A percentile compares a stretch with the other conserved stretches of the same genome.
phyloP scores from a whole-genome alignment of 2,329 filamentous ascomycete species.

The Ophiostoma novo-ulmi region DNA sequence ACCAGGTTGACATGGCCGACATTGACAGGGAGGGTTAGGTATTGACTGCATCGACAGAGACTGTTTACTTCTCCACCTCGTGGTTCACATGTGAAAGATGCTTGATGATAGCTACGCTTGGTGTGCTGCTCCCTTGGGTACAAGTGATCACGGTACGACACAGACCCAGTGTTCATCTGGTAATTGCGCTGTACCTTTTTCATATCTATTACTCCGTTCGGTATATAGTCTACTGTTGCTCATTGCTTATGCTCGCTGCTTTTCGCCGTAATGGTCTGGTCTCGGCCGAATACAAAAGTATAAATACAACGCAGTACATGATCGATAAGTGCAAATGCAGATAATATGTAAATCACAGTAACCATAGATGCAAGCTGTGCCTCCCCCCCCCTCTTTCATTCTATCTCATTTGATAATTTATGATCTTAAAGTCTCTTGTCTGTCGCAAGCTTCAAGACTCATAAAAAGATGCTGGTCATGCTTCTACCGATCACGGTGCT shows the following conservation, averaged over 20 bases:
- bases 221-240: background rate
- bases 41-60: background rate
- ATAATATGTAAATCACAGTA: background rate
- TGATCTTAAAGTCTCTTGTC: background rate
- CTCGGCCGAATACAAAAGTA: slow-evolving; percentile 4
- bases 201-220: background rate
- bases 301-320: background rate
- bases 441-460: background rate
- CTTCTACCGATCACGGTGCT: background rate
- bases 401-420: background rate
- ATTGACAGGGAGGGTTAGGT: background rate
- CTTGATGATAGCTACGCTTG: background rate
- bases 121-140: background rate
- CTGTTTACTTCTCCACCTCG: background rate
- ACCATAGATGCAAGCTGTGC: background rate
- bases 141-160: background rate
- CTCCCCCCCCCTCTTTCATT: background rate
- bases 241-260: background rate
- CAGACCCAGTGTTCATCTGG: background rate
- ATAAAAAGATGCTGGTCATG: background rate
- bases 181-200: background rate
- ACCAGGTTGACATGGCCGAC: background rate
- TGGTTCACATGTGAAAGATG: background rate
- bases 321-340: background rate
- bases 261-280: background rate